A percentile compares a stretch with the other conserved stretches of the same genome.
These are phyloP conservation scores for Canna indica DNA, from an alignment of 176 grass and related monocot genomes.

Conservation along the genomic window DNA sequence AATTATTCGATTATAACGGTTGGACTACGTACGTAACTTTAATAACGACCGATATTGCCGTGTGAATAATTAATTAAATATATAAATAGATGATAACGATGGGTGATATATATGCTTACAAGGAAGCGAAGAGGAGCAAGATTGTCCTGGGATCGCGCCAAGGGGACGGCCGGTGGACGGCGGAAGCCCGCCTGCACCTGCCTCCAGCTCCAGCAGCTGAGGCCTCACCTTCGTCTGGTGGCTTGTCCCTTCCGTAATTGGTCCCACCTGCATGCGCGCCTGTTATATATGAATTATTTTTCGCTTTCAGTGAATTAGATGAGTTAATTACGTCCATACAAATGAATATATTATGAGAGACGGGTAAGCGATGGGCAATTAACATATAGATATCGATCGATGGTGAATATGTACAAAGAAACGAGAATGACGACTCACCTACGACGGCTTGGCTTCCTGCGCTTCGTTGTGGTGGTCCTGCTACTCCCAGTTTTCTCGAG, in stretches of 20 bases:
- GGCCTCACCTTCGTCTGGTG: conserved; percentile 27
- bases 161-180: conserved; percentile 35
- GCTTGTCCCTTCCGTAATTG: background rate
- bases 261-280: background rate
- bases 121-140: conserved; percentile 70
- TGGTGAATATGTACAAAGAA: background rate
- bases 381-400: too few relatives aligned
- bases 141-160: conserved; percentile 71
- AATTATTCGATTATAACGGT: too few relatives aligned
- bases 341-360: background rate
- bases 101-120: conserved; percentile 58
- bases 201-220: conserved; percentile 30
- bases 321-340: background rate
- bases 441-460: background rate
- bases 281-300: too few relatives aligned
- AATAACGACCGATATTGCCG: too few relatives aligned
- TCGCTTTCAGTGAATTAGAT: too few relatives aligned
- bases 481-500: background rate
- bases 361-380: too few relatives aligned
- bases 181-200: conserved; percentile 39
- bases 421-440: background rate
- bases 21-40: too few relatives aligned
- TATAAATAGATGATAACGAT: background rate
- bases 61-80: too few relatives aligned
- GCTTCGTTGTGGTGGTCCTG: background rate